Base-by-base conservation (phyloP, 2,329 filamentous ascomycete species). In the Emericellopsis cladophorae region DNA sequence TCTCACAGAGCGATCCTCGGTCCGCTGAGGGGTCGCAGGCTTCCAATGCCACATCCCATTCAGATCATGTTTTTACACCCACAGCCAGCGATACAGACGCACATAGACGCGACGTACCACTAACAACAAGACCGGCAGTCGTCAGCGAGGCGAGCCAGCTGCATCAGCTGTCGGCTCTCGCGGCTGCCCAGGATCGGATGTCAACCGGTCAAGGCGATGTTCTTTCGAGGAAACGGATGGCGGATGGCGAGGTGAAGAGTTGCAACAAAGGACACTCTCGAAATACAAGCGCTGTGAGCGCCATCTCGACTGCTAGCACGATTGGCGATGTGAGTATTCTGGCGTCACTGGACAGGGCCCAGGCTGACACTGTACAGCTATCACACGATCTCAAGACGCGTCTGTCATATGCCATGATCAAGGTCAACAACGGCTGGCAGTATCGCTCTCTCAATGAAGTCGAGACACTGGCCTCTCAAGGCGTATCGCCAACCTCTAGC, bases 361-460 rank as follows among this genome's bases (percentile, higher is more conserved):
- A n/a, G 22, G 31, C 44, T 46, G 32, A 46, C 41, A 26, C n/a
- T 5, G 5, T 16, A 7, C 56, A 88, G 83, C 65, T 86, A 41
- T 87, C 85, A 33, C 76, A 80, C 41, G 84, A 90, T 54, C 72
- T 96, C 40, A 83, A 81, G 55, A 81, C 87, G 39, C 83, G 87
- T 51, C 72, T 96, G 23, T 86, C 87, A 7, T 95, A 95, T 59
- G 90, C 90, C 48, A 92, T 94, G 74, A 74, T 93, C 55, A 95
- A 95, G 60, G 84, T 95, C 33, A 86, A 87, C 56, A 80, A 93
- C 54, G 87, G 86, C 44, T 92, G 88, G 82, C 84, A 94, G 60
- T 74, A 80, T 39, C 79, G 82, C 47, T 79, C 78, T 15, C 76
- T 92, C 43, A 79, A 83, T 42, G 84, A 90, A 59, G 75, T 90